Conservation (phyloP, 1,139 yeast genomes). For the Yamadazyma oceani region DNA sequence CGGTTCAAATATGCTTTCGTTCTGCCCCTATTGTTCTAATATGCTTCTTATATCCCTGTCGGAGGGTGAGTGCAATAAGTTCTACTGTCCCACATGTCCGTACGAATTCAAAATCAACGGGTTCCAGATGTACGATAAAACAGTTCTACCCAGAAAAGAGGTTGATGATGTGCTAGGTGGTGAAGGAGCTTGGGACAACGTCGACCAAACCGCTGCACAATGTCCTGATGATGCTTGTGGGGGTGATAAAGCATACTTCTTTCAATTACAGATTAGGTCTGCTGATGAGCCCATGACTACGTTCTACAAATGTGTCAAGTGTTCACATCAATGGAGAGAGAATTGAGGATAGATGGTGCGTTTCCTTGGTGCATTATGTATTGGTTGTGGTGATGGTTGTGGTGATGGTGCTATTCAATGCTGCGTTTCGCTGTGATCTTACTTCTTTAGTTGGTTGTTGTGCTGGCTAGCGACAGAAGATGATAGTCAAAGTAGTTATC, state of each 20-base stretch:
- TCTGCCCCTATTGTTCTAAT: slow-evolving; percentile 91
- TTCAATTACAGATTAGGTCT: slow-evolving; percentile 92
- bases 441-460: too few species aligned
- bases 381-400: too few species aligned
- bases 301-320: slow-evolving; percentile 87
- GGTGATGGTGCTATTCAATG: too few species aligned
- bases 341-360: too few species aligned
- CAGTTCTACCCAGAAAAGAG: slow-evolving; percentile 77
- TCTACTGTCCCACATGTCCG: slow-evolving; percentile 92
- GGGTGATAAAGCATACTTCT: slow-evolving; percentile 89
- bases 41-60: slow-evolving; percentile 59
- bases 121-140: slow-evolving; percentile 81
- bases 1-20: slow-evolving; percentile 87
- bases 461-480: background rate
- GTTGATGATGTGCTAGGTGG: slow-evolving; percentile 98
- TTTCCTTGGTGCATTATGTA: too few species aligned
- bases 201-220: slow-evolving; percentile 84
- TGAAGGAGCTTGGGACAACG: slow-evolving; percentile 98
- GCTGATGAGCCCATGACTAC: slow-evolving; percentile 97
- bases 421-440: too few species aligned
- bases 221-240: slow-evolving; percentile 90
- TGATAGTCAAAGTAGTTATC: slow-evolving; percentile 19
- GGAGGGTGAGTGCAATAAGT: slow-evolving; percentile 47
- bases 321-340: slow-evolving; percentile 97
- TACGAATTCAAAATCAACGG: slow-evolving; percentile 87